A percentile compares a stretch with the other conserved stretches of the same genome.
Evolutionary conservation across 2,329 filamentous ascomycete species (phyloP).

Genomic region (Fusarium sp.): DNA sequence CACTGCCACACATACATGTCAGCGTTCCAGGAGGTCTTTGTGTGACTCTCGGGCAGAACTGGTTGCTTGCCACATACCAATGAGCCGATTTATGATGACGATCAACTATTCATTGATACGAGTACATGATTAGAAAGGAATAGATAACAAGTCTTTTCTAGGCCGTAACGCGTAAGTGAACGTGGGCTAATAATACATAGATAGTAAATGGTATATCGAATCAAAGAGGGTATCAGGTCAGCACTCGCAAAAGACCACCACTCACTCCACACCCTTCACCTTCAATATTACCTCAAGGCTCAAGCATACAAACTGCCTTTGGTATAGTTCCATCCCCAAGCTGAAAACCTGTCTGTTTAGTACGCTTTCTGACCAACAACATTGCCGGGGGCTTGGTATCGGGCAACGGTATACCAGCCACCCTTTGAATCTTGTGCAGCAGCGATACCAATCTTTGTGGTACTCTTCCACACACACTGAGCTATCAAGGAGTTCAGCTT

Average conservation of each 20-base stretch:
- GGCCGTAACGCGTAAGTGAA: conserved; percentile 18
- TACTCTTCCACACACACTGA: conserved; percentile 46
- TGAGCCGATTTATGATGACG: too few species aligned
- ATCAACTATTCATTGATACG: too few species aligned
- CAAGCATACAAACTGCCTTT: too few species aligned
- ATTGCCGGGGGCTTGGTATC: conserved; percentile 49
- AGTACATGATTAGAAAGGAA: too few species aligned
- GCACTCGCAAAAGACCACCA: background rate
- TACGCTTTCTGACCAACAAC: conserved; percentile 45
- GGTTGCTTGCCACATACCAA: too few species aligned
- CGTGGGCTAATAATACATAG: conserved; percentile 20
- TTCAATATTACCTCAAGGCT: background rate
- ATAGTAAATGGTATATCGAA: background rate
- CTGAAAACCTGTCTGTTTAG: background rate
- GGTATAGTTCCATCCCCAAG: too few species aligned
- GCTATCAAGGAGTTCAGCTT: conserved; percentile 19
- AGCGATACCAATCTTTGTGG: conserved; percentile 48
- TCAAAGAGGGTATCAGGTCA: conserved; percentile 27
- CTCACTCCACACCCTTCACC: background rate
- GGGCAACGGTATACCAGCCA: conserved; percentile 46
- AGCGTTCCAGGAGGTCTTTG: too few species aligned
- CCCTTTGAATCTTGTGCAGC: conserved; percentile 42
- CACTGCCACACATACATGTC: too few species aligned
- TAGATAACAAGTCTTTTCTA: background rate
- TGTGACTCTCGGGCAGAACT: too few species aligned